Conservation (phyloP, 495 filamentous ascomycete species). For the Annulohypoxylon moriforme region DNA sequence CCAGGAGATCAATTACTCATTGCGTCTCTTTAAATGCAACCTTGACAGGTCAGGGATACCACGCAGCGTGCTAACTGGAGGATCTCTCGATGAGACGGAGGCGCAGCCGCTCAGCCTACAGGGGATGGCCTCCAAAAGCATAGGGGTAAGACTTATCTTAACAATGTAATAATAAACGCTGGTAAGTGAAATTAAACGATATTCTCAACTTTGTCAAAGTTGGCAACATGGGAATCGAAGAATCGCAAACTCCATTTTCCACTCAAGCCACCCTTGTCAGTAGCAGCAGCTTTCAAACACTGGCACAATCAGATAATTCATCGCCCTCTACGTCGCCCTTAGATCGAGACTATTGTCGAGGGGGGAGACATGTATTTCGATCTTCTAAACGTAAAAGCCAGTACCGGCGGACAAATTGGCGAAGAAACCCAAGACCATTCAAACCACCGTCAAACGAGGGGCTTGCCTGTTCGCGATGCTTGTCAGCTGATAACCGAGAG, state of each 20-base stretch:
- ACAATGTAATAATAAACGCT: background rate
- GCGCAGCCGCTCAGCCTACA: slow-evolving; percentile 7
- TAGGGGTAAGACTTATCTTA: background rate
- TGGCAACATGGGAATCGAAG: slow-evolving; percentile 8
- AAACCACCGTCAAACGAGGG: background rate
- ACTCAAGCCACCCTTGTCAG: slow-evolving; percentile 15
- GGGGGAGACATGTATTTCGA: background rate
- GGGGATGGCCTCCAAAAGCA: background rate
- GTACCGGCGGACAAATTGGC: background rate
- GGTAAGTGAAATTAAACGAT: background rate
- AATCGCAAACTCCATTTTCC: slow-evolving; percentile 4
- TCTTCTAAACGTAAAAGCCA: background rate
- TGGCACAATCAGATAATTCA: background rate
- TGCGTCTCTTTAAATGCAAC: slow-evolving; percentile 9
- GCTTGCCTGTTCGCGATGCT: background rate
- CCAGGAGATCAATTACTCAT: slow-evolving; percentile 8
- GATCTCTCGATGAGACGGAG: slow-evolving; percentile 12
- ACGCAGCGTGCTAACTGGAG: slow-evolving; percentile 6
- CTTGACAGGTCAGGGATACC: background rate
- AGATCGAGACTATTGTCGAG: background rate
- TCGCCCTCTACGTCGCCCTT: background rate
- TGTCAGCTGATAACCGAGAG: background rate
- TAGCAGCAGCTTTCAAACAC: slow-evolving; percentile 2
- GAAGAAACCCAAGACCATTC: background rate
- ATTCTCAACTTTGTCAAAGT: background rate